Base-by-base conservation (phyloP, 169 alveolate species). In the Babesia divergens region DNA sequence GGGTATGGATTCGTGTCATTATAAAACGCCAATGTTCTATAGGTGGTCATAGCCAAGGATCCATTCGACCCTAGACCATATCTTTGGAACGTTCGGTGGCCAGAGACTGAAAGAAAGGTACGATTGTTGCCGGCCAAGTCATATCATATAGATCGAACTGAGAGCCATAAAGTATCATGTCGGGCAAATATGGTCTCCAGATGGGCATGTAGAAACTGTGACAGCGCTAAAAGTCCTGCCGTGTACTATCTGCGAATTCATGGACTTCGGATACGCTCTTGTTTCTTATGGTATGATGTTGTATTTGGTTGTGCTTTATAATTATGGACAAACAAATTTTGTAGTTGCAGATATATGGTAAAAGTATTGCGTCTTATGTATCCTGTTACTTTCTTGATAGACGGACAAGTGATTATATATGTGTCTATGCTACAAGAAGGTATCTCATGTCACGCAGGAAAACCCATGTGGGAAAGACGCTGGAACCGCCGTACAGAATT, bases 161-260 rank as follows among this genome's bases (percentile, higher is more conserved):
- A 38, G 87, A 11, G 92, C 90, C 6, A 74, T 56, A 28, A 86
- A 86, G 68, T 58, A 84, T 29, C 35, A 49, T 13, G 89, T 86
- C 47, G 86, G 92, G 6, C 80, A 69, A 44, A 74, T 85, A 46
- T 67, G 84, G 66, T 56, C 92, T n/a, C 92, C 92, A 0, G 91
- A 86, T n/a, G 92, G 92, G 8, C 46, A 46, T 18, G 84, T 80
- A 14, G 92, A 74, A 68, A 72, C 91, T 0, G 91, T 81, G 11
- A 86, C 92, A 4, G 89, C 88, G 5, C 62, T 86, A 11, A 40
- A 68, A 38, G 87, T 86, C 20, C 74, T 84, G 18, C 92, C 92
- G n/a, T 84, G 84, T 20, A 68, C 83, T 46, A 86, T 86, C 9
- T 82, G 86, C 18, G 84, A 77, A 51, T 86, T 86, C 34, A 77